Base-by-base conservation (phyloP, 352 stramenopile species). In the Albugo candida region DNA sequence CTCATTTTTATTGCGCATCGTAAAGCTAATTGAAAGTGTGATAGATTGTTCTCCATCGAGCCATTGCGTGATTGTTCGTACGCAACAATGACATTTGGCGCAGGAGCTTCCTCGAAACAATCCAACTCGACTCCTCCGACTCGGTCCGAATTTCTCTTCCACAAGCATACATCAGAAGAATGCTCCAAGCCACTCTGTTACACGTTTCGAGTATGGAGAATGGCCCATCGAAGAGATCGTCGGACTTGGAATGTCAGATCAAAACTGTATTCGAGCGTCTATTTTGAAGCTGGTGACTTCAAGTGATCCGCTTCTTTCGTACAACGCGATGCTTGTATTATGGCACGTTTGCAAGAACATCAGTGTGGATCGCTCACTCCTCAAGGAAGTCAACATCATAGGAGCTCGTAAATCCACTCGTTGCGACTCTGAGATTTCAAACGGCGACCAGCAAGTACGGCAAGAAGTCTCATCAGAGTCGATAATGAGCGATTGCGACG, bases 121-220 rank as follows among this genome's bases (percentile, higher is more conserved):
- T 31, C 3, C 24, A 31, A 31, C 3, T 31, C 24, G 8, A 10
- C 24, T 10, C 3, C 24, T 31, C 24, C 8, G 24, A 3, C 24
- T 31, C 8, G 3, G 24, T 31, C 35, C 35, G 31, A 51, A 49
- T 18, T 55, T 61, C 51, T 70, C 35, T 85, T 85, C 45, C 65
- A 62, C 35, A 60, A 67, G 0, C 75, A 87, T 53, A 77, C 72
- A 4, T 19, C 50, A 24, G 63, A 41, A 0, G 50, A 59, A 31
- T 84, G 71, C 47, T 60, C 81, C 21, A 81, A 72, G 19, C 67
- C 69, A 1, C 53, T 84, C 16, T 87, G 75, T 48, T 87, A 87
- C 72, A 8, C 70, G 75, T 0, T 87, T 81, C 53, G 65, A 52
- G 19, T 44, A 57, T 13, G 78, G 78, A 21, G 75, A 88, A 43